Evolutionary conservation across 345 rosid genomes (phyloP), one percentile per base, ranked within the genome.

Genomic region (Mallotus nudiflorus): DNA sequence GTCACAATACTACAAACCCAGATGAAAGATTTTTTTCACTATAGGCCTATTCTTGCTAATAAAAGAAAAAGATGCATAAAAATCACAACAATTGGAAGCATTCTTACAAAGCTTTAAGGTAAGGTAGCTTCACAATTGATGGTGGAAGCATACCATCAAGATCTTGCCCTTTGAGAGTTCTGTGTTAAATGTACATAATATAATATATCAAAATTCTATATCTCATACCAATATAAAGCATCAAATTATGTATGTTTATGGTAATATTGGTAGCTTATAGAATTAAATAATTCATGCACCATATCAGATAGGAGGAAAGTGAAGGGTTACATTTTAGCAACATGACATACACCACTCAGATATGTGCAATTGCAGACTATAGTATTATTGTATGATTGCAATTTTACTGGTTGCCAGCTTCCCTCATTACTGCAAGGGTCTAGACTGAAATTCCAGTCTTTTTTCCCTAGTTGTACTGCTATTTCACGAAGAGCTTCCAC

Each of bases 91-190:
- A n/a, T n/a, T n/a, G 24, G 40, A 71, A 28, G 6, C 46, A 52
- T 49, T 22, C 81, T 64, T 65, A 73, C 77, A 77, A 18, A 7
- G 33, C 51, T 39, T 42, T 77, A 52, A 77, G 37, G 6, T 64
- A 51, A 20, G 74, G 57, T 51, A 77, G 71, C 64, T 68, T 77
- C 11, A 16, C 12, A 31, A 77, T 48, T 16, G 81, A 66, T 35
- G 74, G 29, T 24, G 77, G 81, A 49, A 77, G 74, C 39, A 55
- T 66, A 31, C 81, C 81, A 50, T 59, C 6, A 50, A 77, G 77
- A 58, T 73, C 67, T 57, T 68, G 73, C 61, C 74, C 77, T 49
- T 24, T 64, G 18, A 77, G 73, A 63, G 40, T 68, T 66, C 81
- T 77, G 66, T 54, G 12, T 3, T 28, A 33, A 25, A 10, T 39